Evolutionary conservation across 2,329 filamentous ascomycete genomes (phyloP), one percentile per base, ranked within the genome.

Genomic region (Rutstroemia sp.): DNA sequence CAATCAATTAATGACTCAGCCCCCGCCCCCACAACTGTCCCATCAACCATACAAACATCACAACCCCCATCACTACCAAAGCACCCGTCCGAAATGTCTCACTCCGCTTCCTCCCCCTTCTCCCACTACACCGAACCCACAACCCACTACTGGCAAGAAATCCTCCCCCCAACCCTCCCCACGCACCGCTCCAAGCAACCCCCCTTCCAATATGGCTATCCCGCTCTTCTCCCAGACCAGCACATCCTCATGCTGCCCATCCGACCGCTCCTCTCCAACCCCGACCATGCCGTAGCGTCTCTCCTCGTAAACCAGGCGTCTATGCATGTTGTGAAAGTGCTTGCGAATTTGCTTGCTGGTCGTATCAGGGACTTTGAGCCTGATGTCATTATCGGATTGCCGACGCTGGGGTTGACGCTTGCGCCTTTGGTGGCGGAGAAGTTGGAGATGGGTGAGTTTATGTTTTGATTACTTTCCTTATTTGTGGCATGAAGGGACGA

Each of bases 241-340:
- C 51, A 59, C 6, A 57, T 62, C 25, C 59, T 68, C n/a, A 48
- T 61, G 14, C 58, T 67, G 12, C 64, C 65, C 10, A 65, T 68
- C 42, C 51, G 65, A 9, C 60, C 52, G 3, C 19, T 64, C 16
- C 36, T 42, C 30, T 16, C 47, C 50, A 23, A 47, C 39, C 39
- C 49, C 7, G 47, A 61, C 2, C 59, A 65, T 23, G 66, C 64
- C 1, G 62, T 68, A 4, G 66, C 66, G 2, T 66, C 64, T 2
- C 59, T 68, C 2, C 57, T 67, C 12, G 58, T 65, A 3, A 64
- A 63, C 23, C 65, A 68, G 36, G 64, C 62, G 8, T 61, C 64
- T 0, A 48, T 68, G 3, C 21, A 56, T 5, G 64, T 68, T 0
- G 59, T 59, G 1, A 57, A 57, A 12, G 38, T 56, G 9, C 58